Conservation (phyloP, 306 rosid species). For the Pterocarpus santalinus region DNA sequence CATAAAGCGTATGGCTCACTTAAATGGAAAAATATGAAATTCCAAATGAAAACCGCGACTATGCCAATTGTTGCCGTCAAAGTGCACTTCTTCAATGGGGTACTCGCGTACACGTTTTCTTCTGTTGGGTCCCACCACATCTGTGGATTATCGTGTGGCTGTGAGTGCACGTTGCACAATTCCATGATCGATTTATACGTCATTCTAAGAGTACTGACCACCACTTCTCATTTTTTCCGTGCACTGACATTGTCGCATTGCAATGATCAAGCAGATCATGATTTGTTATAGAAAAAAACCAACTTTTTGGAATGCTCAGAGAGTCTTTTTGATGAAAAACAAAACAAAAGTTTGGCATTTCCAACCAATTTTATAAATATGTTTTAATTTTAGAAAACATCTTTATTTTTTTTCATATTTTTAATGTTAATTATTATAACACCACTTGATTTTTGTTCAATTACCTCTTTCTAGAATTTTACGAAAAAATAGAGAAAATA, state of each 20-base stretch:
- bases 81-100: background rate
- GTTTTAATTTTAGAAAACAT: too few relatives aligned
- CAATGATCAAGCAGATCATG: constrained; percentile 7
- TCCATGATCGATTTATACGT: background rate
- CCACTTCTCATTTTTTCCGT: background rate
- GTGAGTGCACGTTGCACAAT: background rate
- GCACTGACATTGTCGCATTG: background rate
- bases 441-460: too few relatives aligned
- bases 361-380: too few relatives aligned
- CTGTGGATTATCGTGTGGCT: background rate
- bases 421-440: too few relatives aligned
- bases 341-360: too few relatives aligned
- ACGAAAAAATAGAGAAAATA: too few relatives aligned
- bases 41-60: constrained; percentile 39
- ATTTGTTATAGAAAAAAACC: background rate
- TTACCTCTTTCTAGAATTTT: too few relatives aligned
- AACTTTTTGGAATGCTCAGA: background rate
- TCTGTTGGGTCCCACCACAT: background rate
- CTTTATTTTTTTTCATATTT: too few relatives aligned
- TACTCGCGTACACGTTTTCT: constrained; percentile 32
- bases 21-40: background rate
- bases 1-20: background rate
- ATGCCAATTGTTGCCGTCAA: background rate
- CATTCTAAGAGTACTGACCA: background rate
- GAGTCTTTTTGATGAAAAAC: too few relatives aligned